These are phyloP conservation scores for Poa annua DNA, from an alignment of 176 grass and related monocot genomes.

Conservation along the genomic window DNA sequence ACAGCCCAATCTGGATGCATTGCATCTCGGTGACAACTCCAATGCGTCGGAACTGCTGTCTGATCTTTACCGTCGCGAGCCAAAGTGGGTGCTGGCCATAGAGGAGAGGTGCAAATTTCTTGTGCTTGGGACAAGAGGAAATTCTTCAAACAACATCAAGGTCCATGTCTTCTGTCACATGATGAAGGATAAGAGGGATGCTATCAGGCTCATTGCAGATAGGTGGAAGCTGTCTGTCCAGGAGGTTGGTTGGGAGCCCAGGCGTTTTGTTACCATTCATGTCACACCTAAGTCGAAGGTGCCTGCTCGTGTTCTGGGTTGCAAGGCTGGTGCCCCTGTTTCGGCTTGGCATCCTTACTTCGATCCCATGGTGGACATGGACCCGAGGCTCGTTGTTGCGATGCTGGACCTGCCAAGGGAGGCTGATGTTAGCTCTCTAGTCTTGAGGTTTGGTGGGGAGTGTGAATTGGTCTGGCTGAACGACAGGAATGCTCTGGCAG, in stretches of 20 bases:
- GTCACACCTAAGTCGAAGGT: constrained; percentile 79
- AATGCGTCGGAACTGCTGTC: constrained; percentile 56
- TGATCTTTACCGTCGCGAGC: constrained; percentile 75
- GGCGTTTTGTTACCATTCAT: constrained; percentile 79
- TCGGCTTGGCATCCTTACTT: constrained; percentile 56
- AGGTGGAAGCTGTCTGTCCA: constrained; percentile 94
- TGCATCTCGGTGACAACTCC: constrained; percentile 85
- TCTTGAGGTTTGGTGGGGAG: constrained; percentile 92
- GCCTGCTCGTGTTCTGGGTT: constrained; percentile 75
- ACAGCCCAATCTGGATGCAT: constrained; percentile 77
- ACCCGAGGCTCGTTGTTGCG: constrained; percentile 82
- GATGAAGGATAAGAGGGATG: constrained; percentile 84
- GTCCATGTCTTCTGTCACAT: constrained; percentile 85
- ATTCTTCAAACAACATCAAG: constrained; percentile 56
- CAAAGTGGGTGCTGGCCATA: constrained; percentile 87
- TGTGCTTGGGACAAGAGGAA: constrained; percentile 73
- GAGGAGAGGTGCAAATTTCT: constrained; percentile 95
- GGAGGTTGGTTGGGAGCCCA: constrained; percentile 80
- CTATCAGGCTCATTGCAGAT: constrained; percentile 73
- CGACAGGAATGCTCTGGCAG: constrained; percentile 82
- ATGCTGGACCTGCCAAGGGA: constrained; percentile 90
- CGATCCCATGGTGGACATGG: constrained; percentile 86
- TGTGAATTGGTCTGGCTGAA: constrained; percentile 97
- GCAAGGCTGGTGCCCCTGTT: constrained; percentile 59
- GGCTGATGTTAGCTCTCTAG: constrained; percentile 88